phyloP scores from a whole-genome alignment of 2,329 filamentous ascomycete genomes.

The Calonectria henricotiae region DNA sequence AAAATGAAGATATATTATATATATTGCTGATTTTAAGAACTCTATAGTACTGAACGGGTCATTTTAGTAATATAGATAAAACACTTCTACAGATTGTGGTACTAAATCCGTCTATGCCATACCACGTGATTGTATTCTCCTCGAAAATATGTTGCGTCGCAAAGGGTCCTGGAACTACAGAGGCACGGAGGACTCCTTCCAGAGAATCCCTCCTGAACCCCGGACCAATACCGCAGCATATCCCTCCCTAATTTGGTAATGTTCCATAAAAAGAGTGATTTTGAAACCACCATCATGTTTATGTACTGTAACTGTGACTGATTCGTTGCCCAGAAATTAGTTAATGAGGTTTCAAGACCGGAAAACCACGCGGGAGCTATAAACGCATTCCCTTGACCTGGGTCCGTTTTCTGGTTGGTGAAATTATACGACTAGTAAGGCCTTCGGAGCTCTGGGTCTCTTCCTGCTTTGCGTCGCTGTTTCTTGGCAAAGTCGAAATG shows the following conservation, averaged over 20 bases:
- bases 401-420: neutral
- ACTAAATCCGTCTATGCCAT: too few species aligned
- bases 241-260: neutral
- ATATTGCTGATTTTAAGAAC: too few species aligned
- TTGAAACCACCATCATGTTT: neutral
- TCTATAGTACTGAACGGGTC: too few species aligned
- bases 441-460: neutral
- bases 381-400: too few species aligned
- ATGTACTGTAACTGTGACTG: too few species aligned
- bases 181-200: neutral
- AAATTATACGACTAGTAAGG: neutral
- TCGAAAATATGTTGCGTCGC: neutral
- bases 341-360: neutral
- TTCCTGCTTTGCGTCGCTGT: neutral
- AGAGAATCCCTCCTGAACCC: neutral
- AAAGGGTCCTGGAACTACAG: neutral
- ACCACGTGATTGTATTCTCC: neutral
- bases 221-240: neutral
- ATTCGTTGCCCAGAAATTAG: neutral
- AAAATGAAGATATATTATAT: too few species aligned
- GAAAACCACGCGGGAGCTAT: neutral
- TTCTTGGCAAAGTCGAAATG: conserved; percentile 1
- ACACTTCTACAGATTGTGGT: too few species aligned
- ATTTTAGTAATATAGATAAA: too few species aligned
- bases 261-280: neutral